phyloP scores from a whole-genome alignment of 2,329 filamentous ascomycete genomes.

The Sarocladium oryzae region DNA sequence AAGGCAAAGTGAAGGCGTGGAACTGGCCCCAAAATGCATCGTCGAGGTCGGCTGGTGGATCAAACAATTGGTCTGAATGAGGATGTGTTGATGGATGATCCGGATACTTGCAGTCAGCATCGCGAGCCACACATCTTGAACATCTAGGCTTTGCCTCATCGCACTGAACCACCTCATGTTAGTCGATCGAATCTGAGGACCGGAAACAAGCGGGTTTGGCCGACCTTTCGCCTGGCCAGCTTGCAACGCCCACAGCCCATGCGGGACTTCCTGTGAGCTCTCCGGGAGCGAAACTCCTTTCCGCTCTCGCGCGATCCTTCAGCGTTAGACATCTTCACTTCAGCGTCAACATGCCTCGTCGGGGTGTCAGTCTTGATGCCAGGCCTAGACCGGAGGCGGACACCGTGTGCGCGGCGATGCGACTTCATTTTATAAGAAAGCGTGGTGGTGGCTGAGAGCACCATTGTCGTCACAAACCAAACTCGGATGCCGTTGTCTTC shows the following conservation, averaged over 20 bases:
- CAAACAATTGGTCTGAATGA: background rate
- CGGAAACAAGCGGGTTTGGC: background rate
- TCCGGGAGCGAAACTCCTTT: conserved; percentile 3
- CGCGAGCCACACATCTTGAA: background rate
- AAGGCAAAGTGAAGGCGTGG: background rate
- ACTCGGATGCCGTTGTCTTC: background rate
- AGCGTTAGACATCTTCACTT: background rate
- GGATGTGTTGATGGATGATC: background rate
- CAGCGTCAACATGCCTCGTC: background rate
- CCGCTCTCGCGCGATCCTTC: background rate
- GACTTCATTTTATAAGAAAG: background rate
- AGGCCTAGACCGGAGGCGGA: background rate
- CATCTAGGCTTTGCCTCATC: conserved; percentile 6
- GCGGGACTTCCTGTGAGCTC: conserved; percentile 1
- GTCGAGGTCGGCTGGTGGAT: background rate
- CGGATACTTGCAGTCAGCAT: background rate
- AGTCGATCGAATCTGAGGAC: background rate
- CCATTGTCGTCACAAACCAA: conserved; percentile 5
- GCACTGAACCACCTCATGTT: background rate
- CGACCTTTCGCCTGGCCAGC: background rate
- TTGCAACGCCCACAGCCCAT: conserved; percentile 1
- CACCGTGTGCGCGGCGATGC: background rate
- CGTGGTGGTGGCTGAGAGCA: conserved; percentile 1
- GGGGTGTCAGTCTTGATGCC: background rate
- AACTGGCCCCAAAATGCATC: background rate